These are phyloP conservation scores for Leccinum fallax DNA, from an alignment of 1,284 basidiomycete species.

Conservation along the genomic window DNA sequence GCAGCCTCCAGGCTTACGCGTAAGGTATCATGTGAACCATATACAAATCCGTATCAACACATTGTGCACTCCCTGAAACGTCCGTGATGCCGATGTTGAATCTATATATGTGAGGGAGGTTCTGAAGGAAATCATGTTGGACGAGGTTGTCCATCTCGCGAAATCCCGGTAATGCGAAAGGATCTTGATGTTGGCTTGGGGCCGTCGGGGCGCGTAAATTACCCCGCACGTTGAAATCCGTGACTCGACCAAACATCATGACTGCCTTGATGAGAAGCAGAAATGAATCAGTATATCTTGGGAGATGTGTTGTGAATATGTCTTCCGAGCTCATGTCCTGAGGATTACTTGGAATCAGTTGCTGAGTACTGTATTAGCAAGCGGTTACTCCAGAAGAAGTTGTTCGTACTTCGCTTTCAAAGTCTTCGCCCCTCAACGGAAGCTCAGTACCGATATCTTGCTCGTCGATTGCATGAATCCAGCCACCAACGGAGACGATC, in stretches of 20 bases:
- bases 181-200: slow-evolving; percentile 67
- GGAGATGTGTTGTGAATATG: slow-evolving; percentile 67
- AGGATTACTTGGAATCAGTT: slow-evolving; percentile 64
- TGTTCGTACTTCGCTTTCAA: slow-evolving; percentile 62
- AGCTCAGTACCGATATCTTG: slow-evolving; percentile 79
- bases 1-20: slow-evolving; percentile 53
- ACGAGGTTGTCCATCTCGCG: slow-evolving; percentile 68
- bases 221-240: slow-evolving; percentile 77
- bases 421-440: slow-evolving; percentile 70
- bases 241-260: slow-evolving; percentile 81
- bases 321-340: slow-evolving; percentile 65
- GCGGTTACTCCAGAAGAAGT: slow-evolving; percentile 5
- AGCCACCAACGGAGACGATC: slow-evolving; percentile 84
- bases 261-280: slow-evolving; percentile 75
- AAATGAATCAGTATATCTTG: slow-evolving; percentile 78
- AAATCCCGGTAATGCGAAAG: slow-evolving; percentile 65
- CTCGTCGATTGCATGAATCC: slow-evolving; percentile 82
- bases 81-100: slow-evolving; percentile 62
- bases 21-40: slow-evolving; percentile 83
- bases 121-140: slow-evolving; percentile 64
- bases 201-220: slow-evolving; percentile 61
- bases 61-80: slow-evolving; percentile 49
- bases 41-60: slow-evolving; percentile 77
- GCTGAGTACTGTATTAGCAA: slow-evolving; percentile 38
- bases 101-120: slow-evolving; percentile 66